These are phyloP conservation scores for Metschnikowia baotianmanensis DNA, from an alignment of 805 yeast species.

Conservation along the genomic window DNA sequence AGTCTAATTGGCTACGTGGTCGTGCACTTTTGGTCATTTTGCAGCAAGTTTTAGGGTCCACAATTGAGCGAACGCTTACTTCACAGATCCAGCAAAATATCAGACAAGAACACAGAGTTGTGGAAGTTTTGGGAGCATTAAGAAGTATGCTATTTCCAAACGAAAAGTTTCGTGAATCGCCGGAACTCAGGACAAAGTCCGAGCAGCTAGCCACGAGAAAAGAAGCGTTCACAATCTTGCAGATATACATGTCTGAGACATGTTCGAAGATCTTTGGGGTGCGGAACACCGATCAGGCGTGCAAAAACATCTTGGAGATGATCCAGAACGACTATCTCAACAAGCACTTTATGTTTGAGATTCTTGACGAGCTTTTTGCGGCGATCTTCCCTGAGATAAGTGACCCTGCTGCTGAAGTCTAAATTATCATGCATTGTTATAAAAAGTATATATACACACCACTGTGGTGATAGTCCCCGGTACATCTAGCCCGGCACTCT, in stretches of 20 bases:
- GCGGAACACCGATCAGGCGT: slow-evolving; percentile 61
- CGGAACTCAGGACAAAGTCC: slow-evolving; percentile 43
- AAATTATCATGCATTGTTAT: slow-evolving; percentile 1
- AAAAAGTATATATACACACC: too few species aligned
- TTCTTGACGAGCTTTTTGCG: slow-evolving; percentile 56
- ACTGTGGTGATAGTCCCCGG: too few species aligned
- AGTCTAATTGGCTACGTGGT: slow-evolving; percentile 78
- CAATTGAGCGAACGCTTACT: slow-evolving; percentile 70
- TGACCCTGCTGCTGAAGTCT: not conserved
- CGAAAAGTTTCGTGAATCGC: slow-evolving; percentile 49
- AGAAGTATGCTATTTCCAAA: slow-evolving; percentile 38
- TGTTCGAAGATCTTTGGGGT: slow-evolving; percentile 74
- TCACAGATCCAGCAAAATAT: slow-evolving; percentile 37
- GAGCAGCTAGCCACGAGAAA: slow-evolving; percentile 54
- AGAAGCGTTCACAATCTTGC: slow-evolving; percentile 59
- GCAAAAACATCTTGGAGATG: slow-evolving; percentile 57
- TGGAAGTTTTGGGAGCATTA: slow-evolving; percentile 29
- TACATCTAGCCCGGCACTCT: too few species aligned
- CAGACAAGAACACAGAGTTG: slow-evolving; percentile 44
- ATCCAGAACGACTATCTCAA: slow-evolving; percentile 73
- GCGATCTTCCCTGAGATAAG: slow-evolving; percentile 37
- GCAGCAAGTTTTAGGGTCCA: slow-evolving; percentile 84
- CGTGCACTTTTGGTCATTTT: slow-evolving; percentile 75
- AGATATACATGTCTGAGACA: slow-evolving; percentile 57
- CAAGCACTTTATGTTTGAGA: slow-evolving; percentile 55